phyloP scores from a whole-genome alignment of 2,329 filamentous ascomycete genomes.

The Fusarium albosuccineum region DNA sequence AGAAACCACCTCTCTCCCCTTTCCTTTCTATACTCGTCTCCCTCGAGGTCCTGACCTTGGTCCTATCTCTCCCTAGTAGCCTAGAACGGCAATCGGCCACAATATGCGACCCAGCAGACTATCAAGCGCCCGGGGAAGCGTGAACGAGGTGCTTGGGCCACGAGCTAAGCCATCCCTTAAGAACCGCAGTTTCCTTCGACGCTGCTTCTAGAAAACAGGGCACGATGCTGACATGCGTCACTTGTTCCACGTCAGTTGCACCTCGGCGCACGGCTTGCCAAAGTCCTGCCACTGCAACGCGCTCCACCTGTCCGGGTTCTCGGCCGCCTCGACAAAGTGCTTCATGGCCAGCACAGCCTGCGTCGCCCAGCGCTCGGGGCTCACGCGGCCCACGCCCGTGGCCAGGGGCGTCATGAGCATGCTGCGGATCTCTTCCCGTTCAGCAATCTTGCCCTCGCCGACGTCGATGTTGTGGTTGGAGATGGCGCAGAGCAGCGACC shows the following conservation, averaged over 20 bases:
- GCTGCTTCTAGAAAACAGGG: too few species aligned
- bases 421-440: constrained; percentile 52
- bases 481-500: constrained; percentile 63
- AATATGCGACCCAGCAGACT: too few species aligned
- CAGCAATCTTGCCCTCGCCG: background rate
- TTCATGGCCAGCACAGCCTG: constrained; percentile 65
- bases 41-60: too few species aligned
- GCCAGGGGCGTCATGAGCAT: constrained; percentile 66
- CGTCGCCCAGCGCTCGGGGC: constrained; percentile 61
- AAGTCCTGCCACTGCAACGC: constrained; percentile 52
- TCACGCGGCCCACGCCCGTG: constrained; percentile 61
- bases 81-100: too few species aligned
- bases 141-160: too few species aligned
- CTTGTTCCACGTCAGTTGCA: constrained; percentile 19
- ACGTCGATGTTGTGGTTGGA: constrained; percentile 60
- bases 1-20: too few species aligned
- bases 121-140: too few species aligned
- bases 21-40: too few species aligned
- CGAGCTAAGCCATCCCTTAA: too few species aligned
- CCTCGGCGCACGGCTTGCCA: constrained; percentile 17
- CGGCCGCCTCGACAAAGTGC: constrained; percentile 62
- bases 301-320: constrained; percentile 58
- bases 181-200: too few species aligned
- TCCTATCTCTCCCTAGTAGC: too few species aligned
- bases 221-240: background rate